Evolutionary conservation across 1,284 basidiomycete species (phyloP).

Genomic region (Cryptococcus sp.): DNA sequence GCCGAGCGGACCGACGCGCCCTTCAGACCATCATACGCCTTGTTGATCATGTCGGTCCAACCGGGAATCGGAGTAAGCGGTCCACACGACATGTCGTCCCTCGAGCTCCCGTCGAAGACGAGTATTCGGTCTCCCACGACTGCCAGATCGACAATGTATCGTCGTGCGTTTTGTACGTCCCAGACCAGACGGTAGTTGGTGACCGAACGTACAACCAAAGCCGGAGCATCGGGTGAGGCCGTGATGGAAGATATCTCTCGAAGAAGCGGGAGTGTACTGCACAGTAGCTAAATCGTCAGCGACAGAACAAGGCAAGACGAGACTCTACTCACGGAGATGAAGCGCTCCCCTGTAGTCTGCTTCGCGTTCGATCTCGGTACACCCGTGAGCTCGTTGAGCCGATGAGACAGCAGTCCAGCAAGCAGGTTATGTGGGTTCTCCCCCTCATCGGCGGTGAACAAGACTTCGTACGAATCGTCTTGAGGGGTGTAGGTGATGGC

Average conservation of each 20-base stretch:
- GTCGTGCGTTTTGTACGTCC: constrained; percentile 18
- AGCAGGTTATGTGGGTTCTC: constrained; percentile 34
- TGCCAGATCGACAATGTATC: constrained; percentile 21
- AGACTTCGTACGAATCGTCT: constrained; percentile 39
- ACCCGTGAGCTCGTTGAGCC: constrained; percentile 34
- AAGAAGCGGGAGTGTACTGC: constrained; percentile 32
- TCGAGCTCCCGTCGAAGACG: constrained; percentile 20
- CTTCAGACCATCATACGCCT: constrained; percentile 17
- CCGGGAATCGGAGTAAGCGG: constrained; percentile 19
- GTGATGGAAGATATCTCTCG: constrained; percentile 17
- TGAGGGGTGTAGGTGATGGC: constrained; percentile 41
- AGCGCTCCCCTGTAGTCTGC: constrained; percentile 23
- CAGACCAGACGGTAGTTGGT: constrained; percentile 27
- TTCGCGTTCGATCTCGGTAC: not conserved
- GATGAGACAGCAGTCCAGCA: constrained; percentile 29
- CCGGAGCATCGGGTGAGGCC: constrained; percentile 10
- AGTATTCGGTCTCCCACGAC: constrained; percentile 19
- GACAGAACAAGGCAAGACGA: not conserved
- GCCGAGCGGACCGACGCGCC: no score
- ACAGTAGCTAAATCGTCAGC: constrained; percentile 15
- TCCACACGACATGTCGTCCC: constrained; percentile 16
- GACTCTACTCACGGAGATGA: constrained; percentile 17
- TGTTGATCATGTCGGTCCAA: constrained; percentile 11
- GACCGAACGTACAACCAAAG: constrained; percentile 20
- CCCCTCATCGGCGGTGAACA: constrained; percentile 15